Evolutionary conservation across 2,329 filamentous ascomycete species (phyloP).

Genomic region (Hymenoscyphus salicellus): DNA sequence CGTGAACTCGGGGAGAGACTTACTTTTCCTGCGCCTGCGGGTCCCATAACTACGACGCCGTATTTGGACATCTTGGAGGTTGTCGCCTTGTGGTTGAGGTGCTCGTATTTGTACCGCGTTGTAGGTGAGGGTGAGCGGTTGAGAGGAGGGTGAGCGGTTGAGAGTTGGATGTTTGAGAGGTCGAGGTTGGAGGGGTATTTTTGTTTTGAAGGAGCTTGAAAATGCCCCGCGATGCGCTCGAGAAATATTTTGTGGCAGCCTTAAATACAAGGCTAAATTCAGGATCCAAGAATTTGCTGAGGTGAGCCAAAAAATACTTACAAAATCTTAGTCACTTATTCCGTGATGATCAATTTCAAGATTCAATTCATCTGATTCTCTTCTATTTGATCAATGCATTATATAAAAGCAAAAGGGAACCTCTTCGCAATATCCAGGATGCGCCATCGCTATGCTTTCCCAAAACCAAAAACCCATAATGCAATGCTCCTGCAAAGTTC

Average conservation of each 20-base stretch:
- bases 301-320: neutral
- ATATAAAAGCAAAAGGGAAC: constrained; percentile 11
- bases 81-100: neutral
- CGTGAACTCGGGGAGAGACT: neutral
- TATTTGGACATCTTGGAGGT: constrained; percentile 16
- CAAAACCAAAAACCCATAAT: neutral
- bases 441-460: constrained; percentile 21
- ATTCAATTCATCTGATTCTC: neutral
- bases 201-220: neutral
- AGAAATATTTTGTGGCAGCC: neutral
- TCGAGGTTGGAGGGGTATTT: neutral
- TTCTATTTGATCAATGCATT: neutral
- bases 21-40: constrained; percentile 13
- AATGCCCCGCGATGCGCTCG: neutral
- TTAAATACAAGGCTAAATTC: neutral
- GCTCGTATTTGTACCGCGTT: neutral
- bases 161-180: neutral
- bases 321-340: neutral
- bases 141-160: too few relatives aligned
- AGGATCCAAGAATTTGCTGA: too few relatives aligned
- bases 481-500: constrained; percentile 7
- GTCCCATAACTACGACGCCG: constrained; percentile 14
- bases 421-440: constrained; percentile 7
- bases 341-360: too few relatives aligned
- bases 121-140: too few relatives aligned